Base-by-base conservation (phyloP, 2,329 filamentous ascomycete species). In the Elsinoe perseae region DNA sequence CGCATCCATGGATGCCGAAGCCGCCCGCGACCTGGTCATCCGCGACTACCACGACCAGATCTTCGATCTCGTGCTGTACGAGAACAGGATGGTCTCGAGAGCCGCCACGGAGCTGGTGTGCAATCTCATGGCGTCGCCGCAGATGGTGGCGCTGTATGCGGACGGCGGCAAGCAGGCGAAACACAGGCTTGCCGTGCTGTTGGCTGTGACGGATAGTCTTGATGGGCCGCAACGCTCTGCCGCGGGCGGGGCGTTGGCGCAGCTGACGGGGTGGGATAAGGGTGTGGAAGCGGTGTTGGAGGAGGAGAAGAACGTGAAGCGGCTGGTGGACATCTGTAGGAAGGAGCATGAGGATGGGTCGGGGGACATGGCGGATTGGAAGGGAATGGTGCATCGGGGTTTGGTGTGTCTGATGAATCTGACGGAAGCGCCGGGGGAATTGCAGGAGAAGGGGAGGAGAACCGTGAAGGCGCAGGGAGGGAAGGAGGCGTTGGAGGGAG, bases 61-160 rank as follows among this genome's bases (percentile, higher is more conserved):
- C 42, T 93, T 97, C 69, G 89, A 96, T 62, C 80, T 91, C 16
- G 75, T 97, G 1, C 79, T 97, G 1, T 86, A 83, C 12, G 80
- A 81, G 43, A 93, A 95, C 68, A 72, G 77, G 1, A 79, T 87
- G 61, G 80, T 98, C 16, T 85, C 86, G 56, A 87, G 92, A 52
- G 92, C 92, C 0, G 82, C 89, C 0, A 87, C 89, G 23, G 91
- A 98, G 69, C 78, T 98, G 2, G 78, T 96, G 20, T 98, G 93
- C 73, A 98, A 98, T 65, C 78, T 98, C 14, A 86, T 89, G 67
- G 84, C 86, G 57, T 78, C 78, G 1, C 80, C 84, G 0, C 78
- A 83, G 32, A 85, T 85, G 16, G 77, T 87, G 2, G 77, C 80
- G 1, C 77, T 86, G 25, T 92, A 89, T 63, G 85, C 83, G 0